Conservation (phyloP, 257 asterid species). For the Solanum pinnatisectum region DNA sequence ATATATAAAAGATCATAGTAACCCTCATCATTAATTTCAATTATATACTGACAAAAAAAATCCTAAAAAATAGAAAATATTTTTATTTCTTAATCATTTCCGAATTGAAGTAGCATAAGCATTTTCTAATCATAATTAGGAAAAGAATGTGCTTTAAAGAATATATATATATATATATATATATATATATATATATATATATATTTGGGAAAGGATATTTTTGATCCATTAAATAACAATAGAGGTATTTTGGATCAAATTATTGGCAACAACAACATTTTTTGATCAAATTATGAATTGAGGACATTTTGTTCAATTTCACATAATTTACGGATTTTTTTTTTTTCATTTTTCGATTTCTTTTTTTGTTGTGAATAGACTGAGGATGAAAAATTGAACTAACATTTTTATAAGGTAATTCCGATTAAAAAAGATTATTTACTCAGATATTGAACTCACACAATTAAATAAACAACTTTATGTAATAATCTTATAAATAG, state of each 20-base stretch:
- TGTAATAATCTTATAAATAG: neutral
- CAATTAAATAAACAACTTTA: neutral
- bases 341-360: too few species aligned
- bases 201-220: too few species aligned
- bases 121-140: too few species aligned
- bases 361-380: neutral
- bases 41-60: too few species aligned
- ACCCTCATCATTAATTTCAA: neutral
- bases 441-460: neutral
- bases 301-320: neutral
- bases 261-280: neutral
- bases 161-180: too few species aligned
- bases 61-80: too few species aligned
- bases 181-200: too few species aligned
- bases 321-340: neutral
- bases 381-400: neutral
- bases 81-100: too few species aligned
- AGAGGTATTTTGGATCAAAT: neutral
- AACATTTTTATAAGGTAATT: neutral
- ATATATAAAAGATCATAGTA: too few species aligned
- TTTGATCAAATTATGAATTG: neutral
- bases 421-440: neutral
- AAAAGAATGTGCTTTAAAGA: too few species aligned
- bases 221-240: too few species aligned
- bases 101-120: too few species aligned